Evolutionary conservation across 306 rosid species (phyloP), one percentile per base, ranked within the genome.

Genomic region (Rubus idaeus): DNA sequence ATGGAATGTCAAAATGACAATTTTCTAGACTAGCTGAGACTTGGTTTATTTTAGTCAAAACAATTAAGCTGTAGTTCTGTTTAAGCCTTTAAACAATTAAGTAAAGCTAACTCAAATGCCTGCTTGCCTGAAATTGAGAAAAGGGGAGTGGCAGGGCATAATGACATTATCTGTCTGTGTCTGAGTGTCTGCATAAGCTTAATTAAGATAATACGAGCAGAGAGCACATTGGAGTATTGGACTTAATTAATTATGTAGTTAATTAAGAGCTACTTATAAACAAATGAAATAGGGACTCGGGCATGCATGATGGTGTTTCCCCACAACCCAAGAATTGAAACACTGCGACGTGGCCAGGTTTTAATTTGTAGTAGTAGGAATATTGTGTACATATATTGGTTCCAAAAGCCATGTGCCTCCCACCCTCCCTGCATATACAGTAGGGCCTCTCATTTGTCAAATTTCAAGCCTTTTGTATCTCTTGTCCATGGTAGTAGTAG

Each of bases 261-360:
- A 80, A 79, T 83, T 64, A 80, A 51, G 90, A 62, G 53, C 78
- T 82, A 84, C 86, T 89, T 83, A 84, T 91, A 91, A 91, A 88
- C 76, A 87, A 89, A 89, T 81, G 46, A 75, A 80, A 77, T 81
- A 79, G 81, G 82, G 83, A 80, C 44, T 86, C 78, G 78, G 94
- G 92, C 91, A 86, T 89, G 92, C 91, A 91, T 88, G 92, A 80
- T 89, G 90, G 82, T 83, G 88, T 89, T 89, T 87, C 77, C 86
- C 84, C 90, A 82, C 84, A 86, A 80, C 80, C 84, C 92, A 62
- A 86, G 87, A 77, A 88, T 82, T 80, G 73, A 79, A 84, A 88
- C 94, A 91, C 79, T 69, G 75, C 85, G 91, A 89, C 90, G 91
- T 86, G 94, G 47, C 47, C 69, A 17, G 92, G 86, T 83, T 84